Evolutionary conservation across 2,329 filamentous ascomycete species (phyloP), one percentile per base, ranked within the genome.

Genomic region (Aspergillus pseudoglaucus): DNA sequence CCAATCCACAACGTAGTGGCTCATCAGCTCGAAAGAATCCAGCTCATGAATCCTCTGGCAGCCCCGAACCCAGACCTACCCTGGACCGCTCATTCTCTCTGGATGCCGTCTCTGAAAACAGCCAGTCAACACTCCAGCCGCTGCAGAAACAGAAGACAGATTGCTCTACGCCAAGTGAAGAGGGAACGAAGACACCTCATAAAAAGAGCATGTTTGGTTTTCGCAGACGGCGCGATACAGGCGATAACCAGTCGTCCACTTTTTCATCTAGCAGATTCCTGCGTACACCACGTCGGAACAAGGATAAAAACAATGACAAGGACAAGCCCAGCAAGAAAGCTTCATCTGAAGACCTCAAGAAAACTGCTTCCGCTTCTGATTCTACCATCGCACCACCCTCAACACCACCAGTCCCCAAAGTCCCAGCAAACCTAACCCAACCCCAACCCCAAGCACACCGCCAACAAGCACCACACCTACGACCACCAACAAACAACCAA

Each of bases 151-250:
- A 30, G 7, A 12, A 39, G 37, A 12, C 37, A 12, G 10, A 8
- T 2, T 7, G 15, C 18, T 15, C 37, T 22, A 8, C 15, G 22
- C 37, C 15, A 15, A 39, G 18, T 14, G 37, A 39, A 20, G 37
- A 39, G 10, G 37, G 37, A 12, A 39, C 17, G 3, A 39, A 39
- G 14, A 50, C 41, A 12, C 45, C 46, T 39, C 45, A 14, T 50
- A 57, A 42, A 53, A 53, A 49, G 48, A 53, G 52, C 41, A 44
- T 35, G 18, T 59, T 59, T 22, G 41, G 48, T 17, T 47, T 59
- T 15, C 57, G 54, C 20, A 53, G 51, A 17, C 48, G 45, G 7
- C 51, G 47, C n/a, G 45, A 53, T 27, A 40, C 25, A 30, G 25
- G 30, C 41, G 49, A 53, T 12, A 46, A 23, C 30, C 42, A 44